Conservation (phyloP, 2,329 filamentous ascomycete genomes). For the Fusarium foetens region DNA sequence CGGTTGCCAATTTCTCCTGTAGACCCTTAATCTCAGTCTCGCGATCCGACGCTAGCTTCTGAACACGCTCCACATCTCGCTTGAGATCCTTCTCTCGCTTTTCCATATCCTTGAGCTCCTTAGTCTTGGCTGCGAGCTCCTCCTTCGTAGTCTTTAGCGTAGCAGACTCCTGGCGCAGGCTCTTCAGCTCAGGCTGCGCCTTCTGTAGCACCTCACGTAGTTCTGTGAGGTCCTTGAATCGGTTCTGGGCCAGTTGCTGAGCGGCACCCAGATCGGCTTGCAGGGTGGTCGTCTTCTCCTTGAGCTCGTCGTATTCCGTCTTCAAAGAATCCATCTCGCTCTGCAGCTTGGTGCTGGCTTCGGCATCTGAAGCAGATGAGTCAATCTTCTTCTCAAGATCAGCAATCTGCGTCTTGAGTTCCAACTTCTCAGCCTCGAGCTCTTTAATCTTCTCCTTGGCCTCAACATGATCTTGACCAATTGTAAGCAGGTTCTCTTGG, state of each 20-base stretch:
- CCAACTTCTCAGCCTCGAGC: conserved; percentile 74
- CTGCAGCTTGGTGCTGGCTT: conserved; percentile 65
- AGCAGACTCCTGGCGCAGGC: conserved; percentile 78
- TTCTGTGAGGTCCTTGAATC: conserved; percentile 89
- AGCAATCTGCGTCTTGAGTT: conserved; percentile 69
- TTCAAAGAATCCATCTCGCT: conserved; percentile 67
- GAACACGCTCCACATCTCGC: conserved; percentile 75
- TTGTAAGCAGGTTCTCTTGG: conserved; percentile 79
- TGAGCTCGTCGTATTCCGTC: conserved; percentile 73
- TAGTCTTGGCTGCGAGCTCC: conserved; percentile 69
- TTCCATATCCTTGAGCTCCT: conserved; percentile 80
- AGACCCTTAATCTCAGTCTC: conserved; percentile 81
- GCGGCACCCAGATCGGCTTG: conserved; percentile 88
- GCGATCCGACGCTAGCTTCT: conserved; percentile 76
- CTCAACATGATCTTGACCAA: conserved; percentile 86
- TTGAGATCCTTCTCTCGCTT: conserved; percentile 83
- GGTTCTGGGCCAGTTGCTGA: conserved; percentile 83
- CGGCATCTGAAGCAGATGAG: conserved; percentile 47
- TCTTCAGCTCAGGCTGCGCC: conserved; percentile 85
- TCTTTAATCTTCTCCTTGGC: conserved; percentile 81
- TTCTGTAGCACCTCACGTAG: conserved; percentile 83
- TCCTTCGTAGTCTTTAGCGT: conserved; percentile 79
- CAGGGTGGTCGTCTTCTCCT: conserved; percentile 73
- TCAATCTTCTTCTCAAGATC: conserved; percentile 77
- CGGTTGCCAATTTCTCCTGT: conserved; percentile 80